Conservation (phyloP, 2,329 filamentous ascomycete genomes). For the Fonsecaea erecta region DNA sequence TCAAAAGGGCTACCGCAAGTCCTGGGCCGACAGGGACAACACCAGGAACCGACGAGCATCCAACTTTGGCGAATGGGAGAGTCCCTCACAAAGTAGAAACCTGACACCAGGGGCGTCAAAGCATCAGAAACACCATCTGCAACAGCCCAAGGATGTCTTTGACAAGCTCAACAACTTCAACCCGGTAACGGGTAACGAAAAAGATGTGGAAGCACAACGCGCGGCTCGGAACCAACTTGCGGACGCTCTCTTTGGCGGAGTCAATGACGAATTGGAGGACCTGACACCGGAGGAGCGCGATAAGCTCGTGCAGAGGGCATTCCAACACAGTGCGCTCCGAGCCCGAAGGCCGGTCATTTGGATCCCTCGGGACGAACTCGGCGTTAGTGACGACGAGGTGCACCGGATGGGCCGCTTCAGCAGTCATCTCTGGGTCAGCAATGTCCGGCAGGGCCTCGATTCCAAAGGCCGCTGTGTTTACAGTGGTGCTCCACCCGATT, state of each 20-base stretch:
- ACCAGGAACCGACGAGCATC: constrained; percentile 47
- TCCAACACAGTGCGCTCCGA: constrained; percentile 85
- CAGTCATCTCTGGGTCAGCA: constrained; percentile 84
- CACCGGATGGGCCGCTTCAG: constrained; percentile 75
- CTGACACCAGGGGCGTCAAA: not conserved
- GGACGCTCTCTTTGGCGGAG: constrained; percentile 81
- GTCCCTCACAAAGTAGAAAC: constrained; percentile 22
- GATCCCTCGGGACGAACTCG: constrained; percentile 89
- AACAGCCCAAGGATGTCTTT: constrained; percentile 31
- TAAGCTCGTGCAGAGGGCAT: constrained; percentile 80
- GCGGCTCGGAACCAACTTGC: constrained; percentile 64
- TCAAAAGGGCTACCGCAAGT: constrained; percentile 25
- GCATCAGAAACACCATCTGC: constrained; percentile 14
- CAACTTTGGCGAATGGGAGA: constrained; percentile 47
- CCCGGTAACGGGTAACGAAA: constrained; percentile 51
- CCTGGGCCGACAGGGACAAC: constrained; percentile 49
- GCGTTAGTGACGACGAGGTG: constrained; percentile 90
- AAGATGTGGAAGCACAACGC: constrained; percentile 73
- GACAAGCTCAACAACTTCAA: constrained; percentile 39
- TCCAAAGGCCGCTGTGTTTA: constrained; percentile 82
- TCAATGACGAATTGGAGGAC: constrained; percentile 93
- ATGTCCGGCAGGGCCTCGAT: constrained; percentile 87
- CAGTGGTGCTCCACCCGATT: constrained; percentile 83
- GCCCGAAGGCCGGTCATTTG: constrained; percentile 86
- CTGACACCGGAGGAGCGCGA: constrained; percentile 89